Conservation (phyloP, 371 early-diverging fungal species). For the Mucor piriformis region DNA sequence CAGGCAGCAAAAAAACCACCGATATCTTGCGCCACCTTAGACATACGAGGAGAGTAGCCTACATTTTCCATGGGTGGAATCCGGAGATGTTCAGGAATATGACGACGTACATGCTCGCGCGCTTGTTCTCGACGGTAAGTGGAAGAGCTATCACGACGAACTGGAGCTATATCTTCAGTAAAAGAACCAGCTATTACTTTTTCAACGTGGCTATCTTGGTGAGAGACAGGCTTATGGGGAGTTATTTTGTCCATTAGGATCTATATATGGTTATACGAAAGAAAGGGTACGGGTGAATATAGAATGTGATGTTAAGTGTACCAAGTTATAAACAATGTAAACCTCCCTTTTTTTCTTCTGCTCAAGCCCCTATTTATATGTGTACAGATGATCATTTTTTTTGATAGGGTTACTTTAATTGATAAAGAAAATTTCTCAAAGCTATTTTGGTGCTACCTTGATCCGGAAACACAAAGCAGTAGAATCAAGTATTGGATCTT, state of each 20-base stretch:
- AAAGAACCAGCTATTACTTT: constrained; percentile 23
- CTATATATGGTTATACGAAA: not conserved
- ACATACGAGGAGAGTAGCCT: constrained; percentile 3
- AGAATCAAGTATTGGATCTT: constrained; percentile 1
- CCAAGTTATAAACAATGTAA: too few relatives aligned
- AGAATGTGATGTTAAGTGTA: not conserved
- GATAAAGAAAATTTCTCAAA: constrained; percentile 7
- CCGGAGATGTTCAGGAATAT: constrained; percentile 26
- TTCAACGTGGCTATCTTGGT: not conserved
- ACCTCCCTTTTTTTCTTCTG: too few relatives aligned
- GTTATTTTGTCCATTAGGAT: constrained; percentile 16
- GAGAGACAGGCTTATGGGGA: not conserved
- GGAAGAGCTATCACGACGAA: constrained; percentile 2
- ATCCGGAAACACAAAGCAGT: constrained; percentile 4
- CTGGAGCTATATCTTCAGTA: constrained; percentile 11
- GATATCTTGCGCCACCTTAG: not conserved
- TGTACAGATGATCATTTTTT: too few relatives aligned
- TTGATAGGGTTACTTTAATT: not conserved
- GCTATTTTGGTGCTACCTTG: not conserved
- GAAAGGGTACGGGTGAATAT: not conserved
- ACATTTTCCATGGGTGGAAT: constrained; percentile 5
- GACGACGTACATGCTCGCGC: constrained; percentile 1
- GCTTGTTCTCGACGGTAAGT: not conserved
- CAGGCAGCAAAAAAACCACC: not conserved
- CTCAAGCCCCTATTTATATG: too few relatives aligned